A percentile compares a stretch with the other conserved stretches of the same genome.
Evolutionary conservation across 2,329 filamentous ascomycete species (phyloP).

Genomic region (Bipolaris oryzae): DNA sequence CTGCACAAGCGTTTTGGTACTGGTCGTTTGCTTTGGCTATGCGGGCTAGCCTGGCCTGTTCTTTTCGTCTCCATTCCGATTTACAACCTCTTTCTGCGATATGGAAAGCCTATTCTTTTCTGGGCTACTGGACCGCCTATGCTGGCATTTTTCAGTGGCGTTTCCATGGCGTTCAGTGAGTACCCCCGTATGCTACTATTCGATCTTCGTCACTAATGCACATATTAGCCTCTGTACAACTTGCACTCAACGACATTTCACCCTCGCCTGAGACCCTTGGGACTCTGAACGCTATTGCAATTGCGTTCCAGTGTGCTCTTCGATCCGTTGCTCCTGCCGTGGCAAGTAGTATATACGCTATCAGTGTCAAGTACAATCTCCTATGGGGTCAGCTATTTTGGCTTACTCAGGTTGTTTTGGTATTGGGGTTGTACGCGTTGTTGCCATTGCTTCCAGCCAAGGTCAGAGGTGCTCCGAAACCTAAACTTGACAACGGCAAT

Average conservation of each 20-base stretch:
- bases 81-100: constrained; percentile 62
- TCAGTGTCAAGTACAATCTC: constrained; percentile 67
- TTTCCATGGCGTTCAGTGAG: constrained; percentile 54
- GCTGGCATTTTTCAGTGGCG: constrained; percentile 5
- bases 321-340: constrained; percentile 70
- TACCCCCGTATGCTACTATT: not conserved
- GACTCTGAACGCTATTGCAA: constrained; percentile 71
- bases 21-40: constrained; percentile 65
- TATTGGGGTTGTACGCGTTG: constrained; percentile 22
- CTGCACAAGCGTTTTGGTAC: constrained; percentile 72
- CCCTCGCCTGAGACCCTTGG: constrained; percentile 69
- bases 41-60: constrained; percentile 65
- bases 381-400: constrained; percentile 70
- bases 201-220: constrained; percentile 6
- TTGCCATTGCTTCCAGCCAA: constrained; percentile 35
- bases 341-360: constrained; percentile 71
- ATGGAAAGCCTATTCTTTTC: constrained; percentile 57
- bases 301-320: constrained; percentile 67
- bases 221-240: constrained; percentile 64
- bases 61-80: constrained; percentile 64
- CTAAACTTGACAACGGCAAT: not conserved
- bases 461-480: constrained; percentile 22
- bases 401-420: constrained; percentile 57
- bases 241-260: constrained; percentile 75
- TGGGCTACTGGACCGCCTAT: constrained; percentile 57